Evolutionary conservation across 2,329 filamentous ascomycete species (phyloP), one percentile per base, ranked within the genome.

Genomic region (Lachnellula willkommii): DNA sequence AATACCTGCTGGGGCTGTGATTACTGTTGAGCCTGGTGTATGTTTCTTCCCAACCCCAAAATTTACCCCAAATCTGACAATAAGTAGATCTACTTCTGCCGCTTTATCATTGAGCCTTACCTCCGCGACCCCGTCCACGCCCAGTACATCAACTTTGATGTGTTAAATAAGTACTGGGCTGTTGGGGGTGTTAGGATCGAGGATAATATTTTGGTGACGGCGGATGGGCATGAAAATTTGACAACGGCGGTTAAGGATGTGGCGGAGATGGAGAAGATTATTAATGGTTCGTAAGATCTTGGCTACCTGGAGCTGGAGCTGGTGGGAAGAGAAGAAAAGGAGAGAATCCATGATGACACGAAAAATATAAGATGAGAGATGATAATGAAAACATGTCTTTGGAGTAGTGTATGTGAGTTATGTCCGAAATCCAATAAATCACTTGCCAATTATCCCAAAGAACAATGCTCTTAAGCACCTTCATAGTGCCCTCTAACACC

Each of bases 21-120:
- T 99, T 52, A 99, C 94, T 0, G 93, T 97, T 40, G 94, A 99
- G 76, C 94, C 94, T 12, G 94, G 94, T 48, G 83, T 89, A 77
- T 73, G 83, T 77, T 53, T 42, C 55, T 37, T 15, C 37, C 15
- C 37, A 40, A 40, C 48, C 39, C 37, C 39, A 9, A 47, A 22
- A 15, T 17, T 48, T 48, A 5, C 32, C 15, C n/a, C 42, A 36
- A 28, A 35, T 43, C 43, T 52, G 43, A 57, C 52, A 17, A 37
- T 52, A 17, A 43, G 40, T 22, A 85, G 82, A 85, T 93, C 60
- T 96, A 96, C 74, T 96, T 96, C 72, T 95, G 90, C 73, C 81
- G 83, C 20, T 96, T 92, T 69, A 95, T 95, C 61, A 89, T 96
- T 59, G 82, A 87, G 46, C 89, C 90, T 0, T 94, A 88, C 68